phyloP scores from a whole-genome alignment of 169 alveolate species.

The Toxoplasma gondii region DNA sequence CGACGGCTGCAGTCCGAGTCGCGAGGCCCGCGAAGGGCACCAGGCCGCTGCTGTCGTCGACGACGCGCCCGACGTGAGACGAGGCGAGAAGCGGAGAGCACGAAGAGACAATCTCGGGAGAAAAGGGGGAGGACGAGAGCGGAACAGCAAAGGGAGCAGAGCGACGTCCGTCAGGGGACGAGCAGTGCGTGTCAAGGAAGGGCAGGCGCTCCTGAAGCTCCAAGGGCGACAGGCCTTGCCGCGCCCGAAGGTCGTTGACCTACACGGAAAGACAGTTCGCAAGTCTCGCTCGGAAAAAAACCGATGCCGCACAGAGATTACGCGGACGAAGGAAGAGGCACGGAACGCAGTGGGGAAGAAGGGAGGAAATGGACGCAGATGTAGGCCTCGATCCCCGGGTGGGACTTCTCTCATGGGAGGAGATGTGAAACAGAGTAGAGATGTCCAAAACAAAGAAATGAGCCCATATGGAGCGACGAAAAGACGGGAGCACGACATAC shows the following conservation, averaged over 20 bases:
- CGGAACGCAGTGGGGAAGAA: not conserved
- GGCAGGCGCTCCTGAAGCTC: not conserved
- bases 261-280: not conserved
- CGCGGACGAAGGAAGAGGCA: not conserved
- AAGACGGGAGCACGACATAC: no score
- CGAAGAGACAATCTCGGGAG: no score
- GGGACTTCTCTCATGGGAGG: no score
- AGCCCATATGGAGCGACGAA: no score
- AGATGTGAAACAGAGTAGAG: no score
- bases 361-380: no score
- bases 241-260: not conserved
- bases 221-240: not conserved
- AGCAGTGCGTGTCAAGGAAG: not conserved
- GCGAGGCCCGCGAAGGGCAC: slow-evolving; percentile 32
- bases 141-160: no score
- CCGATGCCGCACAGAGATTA: not conserved
- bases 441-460: no score
- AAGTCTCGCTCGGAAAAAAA: not conserved
- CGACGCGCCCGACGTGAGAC: not conserved
- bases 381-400: no score
- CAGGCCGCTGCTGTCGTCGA: slow-evolving; percentile 42
- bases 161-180: not conserved
- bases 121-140: no score
- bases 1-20: not conserved
- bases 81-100: not conserved